These are phyloP conservation scores for Musa beccarii DNA, from an alignment of 176 grass and related monocot species.

Conservation along the genomic window DNA sequence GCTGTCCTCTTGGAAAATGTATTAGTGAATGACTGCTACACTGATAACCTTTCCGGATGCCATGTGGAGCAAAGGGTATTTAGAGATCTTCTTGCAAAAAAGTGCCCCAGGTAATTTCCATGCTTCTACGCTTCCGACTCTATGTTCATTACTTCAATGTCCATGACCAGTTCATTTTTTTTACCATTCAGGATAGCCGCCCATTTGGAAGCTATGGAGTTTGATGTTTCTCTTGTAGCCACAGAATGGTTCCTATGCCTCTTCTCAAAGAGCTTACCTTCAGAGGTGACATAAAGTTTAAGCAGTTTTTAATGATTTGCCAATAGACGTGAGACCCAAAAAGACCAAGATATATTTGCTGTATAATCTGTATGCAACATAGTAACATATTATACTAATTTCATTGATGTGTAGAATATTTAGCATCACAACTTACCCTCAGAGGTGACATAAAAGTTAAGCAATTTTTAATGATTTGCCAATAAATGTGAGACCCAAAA, in stretches of 20 bases:
- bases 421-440: conserved; percentile 38
- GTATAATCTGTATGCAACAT: too few species aligned
- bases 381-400: too few species aligned
- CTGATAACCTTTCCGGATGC: conserved; percentile 86
- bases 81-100: conserved; percentile 90
- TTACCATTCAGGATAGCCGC: conserved; percentile 56
- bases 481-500: too few species aligned
- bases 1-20: conserved; percentile 91
- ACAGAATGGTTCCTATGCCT: conserved; percentile 99
- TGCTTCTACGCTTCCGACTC: neutral
- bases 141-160: neutral
- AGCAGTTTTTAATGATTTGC: neutral
- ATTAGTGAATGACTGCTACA: conserved; percentile 93
- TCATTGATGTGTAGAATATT: too few species aligned
- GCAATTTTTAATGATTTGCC: neutral
- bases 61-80: conserved; percentile 99
- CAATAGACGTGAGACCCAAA: too few species aligned
- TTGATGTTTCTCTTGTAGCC: conserved; percentile 94
- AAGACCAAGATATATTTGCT: neutral
- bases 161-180: neutral
- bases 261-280: conserved; percentile 92
- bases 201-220: conserved; percentile 80
- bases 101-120: conserved; percentile 58
- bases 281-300: conserved; percentile 34
- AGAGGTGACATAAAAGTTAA: conserved; percentile 27